Evolutionary conservation across 345 rosid species (phyloP).

Genomic region (Cardamine occulta): DNA sequence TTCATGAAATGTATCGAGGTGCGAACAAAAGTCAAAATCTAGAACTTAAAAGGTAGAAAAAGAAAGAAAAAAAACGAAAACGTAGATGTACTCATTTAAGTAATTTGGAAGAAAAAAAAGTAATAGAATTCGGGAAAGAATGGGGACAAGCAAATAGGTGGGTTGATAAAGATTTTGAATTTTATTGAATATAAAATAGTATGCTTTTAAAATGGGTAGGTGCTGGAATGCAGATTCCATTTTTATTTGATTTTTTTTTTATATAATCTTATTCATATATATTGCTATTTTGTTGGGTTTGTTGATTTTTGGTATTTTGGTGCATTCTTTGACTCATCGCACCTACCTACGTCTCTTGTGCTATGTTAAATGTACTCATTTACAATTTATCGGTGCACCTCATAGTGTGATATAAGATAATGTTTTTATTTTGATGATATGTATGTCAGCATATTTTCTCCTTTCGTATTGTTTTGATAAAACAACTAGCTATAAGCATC

Average conservation of each 20-base stretch:
- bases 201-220: conserved; percentile 44
- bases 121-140: conserved; percentile 17
- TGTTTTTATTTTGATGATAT: conserved; percentile 27
- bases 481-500: background rate
- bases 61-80: conserved; percentile 7
- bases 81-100: conserved; percentile 21
- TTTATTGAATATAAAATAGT: conserved; percentile 23
- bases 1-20: background rate
- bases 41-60: conserved; percentile 16
- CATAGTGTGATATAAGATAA: conserved; percentile 22
- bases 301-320: conserved; percentile 22
- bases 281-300: background rate
- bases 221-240: conserved; percentile 39
- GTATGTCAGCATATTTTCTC: background rate
- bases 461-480: background rate
- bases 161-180: conserved; percentile 42
- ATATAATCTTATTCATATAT: background rate
- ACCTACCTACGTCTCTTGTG: conserved; percentile 43
- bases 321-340: conserved; percentile 37
- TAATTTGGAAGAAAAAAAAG: conserved; percentile 7
- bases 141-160: conserved; percentile 50
- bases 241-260: background rate
- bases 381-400: conserved; percentile 11
- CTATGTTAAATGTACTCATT: conserved; percentile 50
- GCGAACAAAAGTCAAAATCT: conserved; percentile 29